Percentiles rank a stretch among this genome's conserved stretches.
Conservation (phyloP, 1,284 basidiomycete genomes). For the Caloboletus firmus region DNA sequence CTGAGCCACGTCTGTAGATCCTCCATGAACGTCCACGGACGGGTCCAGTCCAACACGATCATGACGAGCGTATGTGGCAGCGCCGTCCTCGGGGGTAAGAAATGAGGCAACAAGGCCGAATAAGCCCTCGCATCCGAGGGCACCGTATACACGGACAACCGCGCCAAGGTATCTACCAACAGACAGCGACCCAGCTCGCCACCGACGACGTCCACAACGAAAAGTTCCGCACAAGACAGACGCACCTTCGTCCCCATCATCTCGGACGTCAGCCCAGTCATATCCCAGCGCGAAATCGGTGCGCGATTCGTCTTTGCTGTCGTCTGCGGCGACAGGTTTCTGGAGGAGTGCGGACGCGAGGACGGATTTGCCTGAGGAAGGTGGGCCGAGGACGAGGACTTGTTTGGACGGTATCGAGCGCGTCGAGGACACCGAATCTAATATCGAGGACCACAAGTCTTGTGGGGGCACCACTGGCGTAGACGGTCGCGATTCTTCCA, state of each 20-base stretch:
- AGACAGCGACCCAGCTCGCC: background rate
- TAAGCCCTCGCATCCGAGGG: slow-evolving; percentile 77
- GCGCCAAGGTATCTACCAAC: slow-evolving; percentile 73
- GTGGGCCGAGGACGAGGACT: slow-evolving; percentile 77
- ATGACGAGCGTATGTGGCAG: slow-evolving; percentile 81
- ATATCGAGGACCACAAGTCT: slow-evolving; percentile 88
- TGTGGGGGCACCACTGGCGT: slow-evolving; percentile 70
- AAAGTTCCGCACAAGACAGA: slow-evolving; percentile 3
- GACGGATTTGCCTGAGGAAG: slow-evolving; percentile 74
- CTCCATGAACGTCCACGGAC: slow-evolving; percentile 88
- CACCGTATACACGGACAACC: slow-evolving; percentile 86
- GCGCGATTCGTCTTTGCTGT: slow-evolving; percentile 53
- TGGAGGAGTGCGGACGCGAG: slow-evolving; percentile 70
- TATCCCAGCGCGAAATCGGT: slow-evolving; percentile 83
- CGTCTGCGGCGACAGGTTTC: slow-evolving; percentile 51
- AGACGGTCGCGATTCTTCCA: slow-evolving; percentile 56
- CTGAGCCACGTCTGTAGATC: slow-evolving; percentile 84
- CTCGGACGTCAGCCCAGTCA: slow-evolving; percentile 81
- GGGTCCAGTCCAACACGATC: slow-evolving; percentile 94
- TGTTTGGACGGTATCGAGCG: slow-evolving; percentile 86
- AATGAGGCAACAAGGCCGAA: slow-evolving; percentile 78
- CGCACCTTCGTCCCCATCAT: slow-evolving; percentile 87
- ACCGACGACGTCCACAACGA: background rate
- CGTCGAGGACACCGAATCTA: slow-evolving; percentile 84
- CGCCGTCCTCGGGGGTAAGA: slow-evolving; percentile 70